phyloP scores from a whole-genome alignment of 306 rosid species.

The Sophora flavescens region DNA sequence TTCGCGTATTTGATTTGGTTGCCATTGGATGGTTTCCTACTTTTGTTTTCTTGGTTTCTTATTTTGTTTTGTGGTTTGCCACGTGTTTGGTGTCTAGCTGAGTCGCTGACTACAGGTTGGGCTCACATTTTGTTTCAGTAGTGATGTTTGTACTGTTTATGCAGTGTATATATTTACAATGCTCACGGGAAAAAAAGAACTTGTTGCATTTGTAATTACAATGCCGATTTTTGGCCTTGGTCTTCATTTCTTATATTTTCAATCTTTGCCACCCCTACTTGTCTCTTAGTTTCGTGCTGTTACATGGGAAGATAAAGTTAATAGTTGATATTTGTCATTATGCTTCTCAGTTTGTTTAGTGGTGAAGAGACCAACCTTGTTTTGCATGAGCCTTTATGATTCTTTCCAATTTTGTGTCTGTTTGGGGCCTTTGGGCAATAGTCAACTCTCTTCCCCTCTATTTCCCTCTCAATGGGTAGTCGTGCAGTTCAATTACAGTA shows the following conservation, averaged over 20 bases:
- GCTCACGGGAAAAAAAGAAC: background rate
- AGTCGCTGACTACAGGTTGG: background rate
- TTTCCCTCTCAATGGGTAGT: background rate
- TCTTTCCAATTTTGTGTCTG: conserved; percentile 19
- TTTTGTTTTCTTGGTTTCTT: background rate
- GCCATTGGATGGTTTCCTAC: conserved; percentile 26
- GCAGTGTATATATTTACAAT: conserved; percentile 4
- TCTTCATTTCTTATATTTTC: conserved; percentile 2
- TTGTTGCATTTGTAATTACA: background rate
- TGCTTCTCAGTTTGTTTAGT: conserved; percentile 25
- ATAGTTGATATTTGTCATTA: background rate
- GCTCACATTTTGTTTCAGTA: conserved; percentile 28
- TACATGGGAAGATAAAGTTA: conserved; percentile 2
- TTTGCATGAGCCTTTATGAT: background rate
- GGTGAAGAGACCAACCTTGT: background rate
- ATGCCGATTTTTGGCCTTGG: background rate
- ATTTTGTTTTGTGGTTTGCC: background rate
- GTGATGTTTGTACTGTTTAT: conserved; percentile 1
- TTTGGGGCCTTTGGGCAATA: conserved; percentile 6
- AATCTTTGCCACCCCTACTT: background rate
- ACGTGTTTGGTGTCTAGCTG: conserved; percentile 3
- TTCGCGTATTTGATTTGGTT: conserved; percentile 17
- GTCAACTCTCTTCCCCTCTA: background rate
- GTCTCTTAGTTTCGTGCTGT: conserved; percentile 11
- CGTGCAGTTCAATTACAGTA: conserved; percentile 2